These are phyloP conservation scores for Echites panduratus DNA, from an alignment of 257 asterid genomes.

Conservation along the genomic window DNA sequence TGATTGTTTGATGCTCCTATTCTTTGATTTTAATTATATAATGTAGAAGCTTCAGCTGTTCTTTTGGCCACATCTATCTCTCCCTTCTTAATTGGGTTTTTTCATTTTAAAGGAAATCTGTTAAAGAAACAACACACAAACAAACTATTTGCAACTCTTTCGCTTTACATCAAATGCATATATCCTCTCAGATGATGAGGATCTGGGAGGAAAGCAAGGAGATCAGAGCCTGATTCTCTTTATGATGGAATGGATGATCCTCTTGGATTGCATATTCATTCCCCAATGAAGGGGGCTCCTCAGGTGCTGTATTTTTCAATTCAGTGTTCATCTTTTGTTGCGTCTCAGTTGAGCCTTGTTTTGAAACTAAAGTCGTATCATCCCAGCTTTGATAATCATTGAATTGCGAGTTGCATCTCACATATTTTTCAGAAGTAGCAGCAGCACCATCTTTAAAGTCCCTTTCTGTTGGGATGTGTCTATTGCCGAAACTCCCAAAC, in stretches of 20 bases:
- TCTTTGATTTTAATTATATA: slow-evolving; percentile 36
- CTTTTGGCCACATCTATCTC: neutral
- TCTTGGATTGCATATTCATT: slow-evolving; percentile 22
- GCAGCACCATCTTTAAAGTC: slow-evolving; percentile 1
- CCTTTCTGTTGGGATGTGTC: slow-evolving; percentile 3
- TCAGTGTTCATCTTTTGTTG: neutral
- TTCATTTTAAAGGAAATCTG: no score
- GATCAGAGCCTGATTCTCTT: slow-evolving; percentile 34
- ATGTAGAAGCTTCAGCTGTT: slow-evolving; percentile 30
- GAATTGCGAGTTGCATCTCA: slow-evolving; percentile 29
- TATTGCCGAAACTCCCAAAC: slow-evolving; percentile 52
- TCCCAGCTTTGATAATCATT: slow-evolving; percentile 9
- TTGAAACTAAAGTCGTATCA: slow-evolving; percentile 8
- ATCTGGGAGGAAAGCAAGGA: slow-evolving; percentile 41
- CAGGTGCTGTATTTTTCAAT: neutral
- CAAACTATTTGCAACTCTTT: neutral
- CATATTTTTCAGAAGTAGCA: slow-evolving; percentile 10
- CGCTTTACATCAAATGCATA: neutral
- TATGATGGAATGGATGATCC: slow-evolving; percentile 65
- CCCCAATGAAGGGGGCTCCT: neutral
- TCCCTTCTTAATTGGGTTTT: neutral
- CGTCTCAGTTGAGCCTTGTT: neutral
- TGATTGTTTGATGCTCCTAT: slow-evolving; percentile 36
- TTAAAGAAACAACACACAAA: neutral
- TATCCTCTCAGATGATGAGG: no score